Conservation (phyloP, 257 asterid species). For the Salvia rosmarinus region DNA sequence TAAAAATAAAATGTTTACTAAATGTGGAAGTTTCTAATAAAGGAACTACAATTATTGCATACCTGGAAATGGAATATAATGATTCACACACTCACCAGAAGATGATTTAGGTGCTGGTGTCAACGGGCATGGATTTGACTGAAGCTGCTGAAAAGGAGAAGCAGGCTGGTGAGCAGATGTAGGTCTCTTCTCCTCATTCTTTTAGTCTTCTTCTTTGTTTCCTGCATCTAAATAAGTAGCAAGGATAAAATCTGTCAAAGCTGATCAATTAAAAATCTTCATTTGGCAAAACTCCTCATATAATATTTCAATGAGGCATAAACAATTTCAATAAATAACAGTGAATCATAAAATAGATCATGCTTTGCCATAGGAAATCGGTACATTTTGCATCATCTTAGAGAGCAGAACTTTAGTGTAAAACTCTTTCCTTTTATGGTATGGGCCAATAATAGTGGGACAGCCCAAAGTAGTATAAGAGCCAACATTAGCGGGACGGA, state of each 20-base stretch:
- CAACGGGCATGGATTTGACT: constrained; percentile 41
- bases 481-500: too few species aligned
- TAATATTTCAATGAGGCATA: constrained; percentile 5
- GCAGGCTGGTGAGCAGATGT: constrained; percentile 41
- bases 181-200: constrained; percentile 42
- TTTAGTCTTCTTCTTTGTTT: constrained; percentile 47
- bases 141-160: constrained; percentile 45
- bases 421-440: too few species aligned
- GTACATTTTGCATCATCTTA: constrained; percentile 10
- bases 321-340: not conserved
- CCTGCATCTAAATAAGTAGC: constrained; percentile 44
- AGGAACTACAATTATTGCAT: not conserved
- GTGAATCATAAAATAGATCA: not conserved
- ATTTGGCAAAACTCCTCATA: constrained; percentile 12
- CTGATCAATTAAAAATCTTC: constrained; percentile 16
- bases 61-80: constrained; percentile 3
- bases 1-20: not conserved
- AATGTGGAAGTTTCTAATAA: not conserved
- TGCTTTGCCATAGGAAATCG: not conserved
- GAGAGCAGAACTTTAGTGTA: too few species aligned
- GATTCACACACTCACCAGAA: constrained; percentile 50
- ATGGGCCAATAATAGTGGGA: constrained; percentile 3
- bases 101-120: constrained; percentile 41
- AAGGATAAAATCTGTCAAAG: constrained; percentile 4
- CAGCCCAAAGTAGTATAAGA: too few species aligned